Evolutionary conservation across 2,329 filamentous ascomycete genomes (phyloP), one percentile per base, ranked within the genome.

Genomic region (Penicillium sp.): DNA sequence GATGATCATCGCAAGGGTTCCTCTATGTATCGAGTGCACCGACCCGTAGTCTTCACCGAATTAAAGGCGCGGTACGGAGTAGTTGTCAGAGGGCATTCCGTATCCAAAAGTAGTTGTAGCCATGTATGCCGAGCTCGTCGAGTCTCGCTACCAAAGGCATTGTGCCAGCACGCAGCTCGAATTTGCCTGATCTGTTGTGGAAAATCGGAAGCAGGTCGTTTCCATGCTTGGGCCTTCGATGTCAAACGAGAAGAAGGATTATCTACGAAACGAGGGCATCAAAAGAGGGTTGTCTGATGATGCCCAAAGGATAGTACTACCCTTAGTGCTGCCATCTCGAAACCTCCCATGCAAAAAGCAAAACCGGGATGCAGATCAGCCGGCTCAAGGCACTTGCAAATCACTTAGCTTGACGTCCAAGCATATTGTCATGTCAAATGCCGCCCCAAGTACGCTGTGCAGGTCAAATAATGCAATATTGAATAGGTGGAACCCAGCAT

Each of bases 201-300:
- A 21, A 18, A 43, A 20, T 18, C 4, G 18, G 3, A 4, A 42
- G 16, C 24, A 48, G 38, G 38, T 42, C 28, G 21, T 43, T 24
- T 55, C 30, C 5, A 28, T 11, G 28, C 23, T 21, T 14, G 28
- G n/a, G 18, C 16, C 52, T 28, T 20, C 30, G 14, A 40, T 8
- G 30, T 47, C 16, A 21, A 42, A n/a, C 35, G 30, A 47, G 12
- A 35, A n/a, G 18, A 28, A 21, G 24, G 12, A 35, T 35, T 58
- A 58, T 58, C 56, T 58, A 58, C 56, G 28, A 47, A 45, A 30
- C 46, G 43, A n/a, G 53, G 28, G 18, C 12, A 42, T 55, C 45
- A 33, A 38, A 20, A 9, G 38, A 45, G 24, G 24, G 33, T 50
- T 35, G 21, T 47, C 42, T n/a, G 11, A 54, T 46, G 46, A 50